Evolutionary conservation across 2,329 filamentous ascomycete genomes (phyloP).

Genomic region (Stagonosporopsis chrysanthemi): DNA sequence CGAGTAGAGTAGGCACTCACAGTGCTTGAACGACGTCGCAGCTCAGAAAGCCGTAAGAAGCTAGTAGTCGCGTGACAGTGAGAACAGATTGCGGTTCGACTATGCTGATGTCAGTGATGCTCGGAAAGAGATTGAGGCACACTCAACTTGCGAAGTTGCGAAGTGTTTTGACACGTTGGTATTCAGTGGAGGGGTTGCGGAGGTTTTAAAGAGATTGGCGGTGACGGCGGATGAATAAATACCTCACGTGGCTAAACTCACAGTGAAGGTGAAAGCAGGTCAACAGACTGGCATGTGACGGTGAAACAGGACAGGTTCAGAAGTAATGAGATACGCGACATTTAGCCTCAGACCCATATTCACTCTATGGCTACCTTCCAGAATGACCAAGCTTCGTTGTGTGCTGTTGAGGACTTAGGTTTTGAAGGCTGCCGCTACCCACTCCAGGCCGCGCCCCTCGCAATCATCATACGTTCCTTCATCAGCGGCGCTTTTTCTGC

Average conservation of each 20-base stretch:
- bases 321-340: background rate
- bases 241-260: slow-evolving; percentile 4
- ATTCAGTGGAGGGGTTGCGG: background rate
- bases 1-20: background rate
- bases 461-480: background rate
- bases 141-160: background rate
- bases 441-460: background rate
- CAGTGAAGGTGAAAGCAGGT: slow-evolving; percentile 7
- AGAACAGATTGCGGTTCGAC: background rate
- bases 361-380: too few species aligned
- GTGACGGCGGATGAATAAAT: background rate
- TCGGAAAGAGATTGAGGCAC: background rate
- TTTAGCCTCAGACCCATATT: background rate
- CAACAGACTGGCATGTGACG: background rate
- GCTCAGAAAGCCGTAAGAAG: background rate
- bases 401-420: background rate
- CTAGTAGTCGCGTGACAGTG: background rate
- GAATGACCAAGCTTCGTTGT: too few species aligned
- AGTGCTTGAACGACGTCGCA: background rate
- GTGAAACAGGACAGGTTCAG: background rate
- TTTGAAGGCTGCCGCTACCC: background rate
- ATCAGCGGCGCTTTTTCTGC: background rate
- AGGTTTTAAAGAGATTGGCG: background rate
- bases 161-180: background rate
- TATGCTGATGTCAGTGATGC: background rate